phyloP scores from a whole-genome alignment of 306 rosid genomes.

The Begonia fuchsioides region DNA sequence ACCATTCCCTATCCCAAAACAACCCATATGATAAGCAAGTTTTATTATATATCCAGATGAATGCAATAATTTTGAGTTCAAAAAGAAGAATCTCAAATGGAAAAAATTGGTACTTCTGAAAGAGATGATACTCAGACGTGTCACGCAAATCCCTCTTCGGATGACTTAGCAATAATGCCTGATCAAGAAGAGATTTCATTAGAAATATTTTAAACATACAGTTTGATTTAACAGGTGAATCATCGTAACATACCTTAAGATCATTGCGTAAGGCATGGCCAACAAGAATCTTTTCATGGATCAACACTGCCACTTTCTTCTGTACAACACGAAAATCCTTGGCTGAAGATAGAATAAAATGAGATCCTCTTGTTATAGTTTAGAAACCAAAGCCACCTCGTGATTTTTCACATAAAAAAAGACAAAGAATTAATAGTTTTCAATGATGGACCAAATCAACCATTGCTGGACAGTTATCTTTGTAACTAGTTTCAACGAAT shows the following conservation, averaged over 20 bases:
- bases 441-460: no score
- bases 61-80: neutral
- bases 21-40: neutral
- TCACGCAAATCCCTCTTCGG: constrained; percentile 71
- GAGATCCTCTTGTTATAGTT: no score
- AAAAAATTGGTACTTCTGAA: constrained; percentile 30
- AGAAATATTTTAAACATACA: neutral
- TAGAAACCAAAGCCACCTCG: no score
- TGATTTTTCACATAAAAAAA: no score
- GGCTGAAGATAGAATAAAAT: constrained; percentile 25
- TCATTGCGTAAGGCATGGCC: constrained; percentile 93
- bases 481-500: no score
- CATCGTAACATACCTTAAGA: constrained; percentile 45
- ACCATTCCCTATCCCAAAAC: constrained; percentile 38
- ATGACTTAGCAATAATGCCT: constrained; percentile 83
- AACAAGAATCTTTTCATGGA: constrained; percentile 69
- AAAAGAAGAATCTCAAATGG: constrained; percentile 1
- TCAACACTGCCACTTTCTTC: constrained; percentile 71
- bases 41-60: no score
- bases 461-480: no score
- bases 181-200: constrained; percentile 8
- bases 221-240: neutral
- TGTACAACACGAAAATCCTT: constrained; percentile 64
- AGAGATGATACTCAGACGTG: constrained; percentile 66
- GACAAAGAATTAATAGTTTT: no score